Evolutionary conservation across 768 basidiomycete species (phyloP).

Genomic region (Cubamyces sp.): DNA sequence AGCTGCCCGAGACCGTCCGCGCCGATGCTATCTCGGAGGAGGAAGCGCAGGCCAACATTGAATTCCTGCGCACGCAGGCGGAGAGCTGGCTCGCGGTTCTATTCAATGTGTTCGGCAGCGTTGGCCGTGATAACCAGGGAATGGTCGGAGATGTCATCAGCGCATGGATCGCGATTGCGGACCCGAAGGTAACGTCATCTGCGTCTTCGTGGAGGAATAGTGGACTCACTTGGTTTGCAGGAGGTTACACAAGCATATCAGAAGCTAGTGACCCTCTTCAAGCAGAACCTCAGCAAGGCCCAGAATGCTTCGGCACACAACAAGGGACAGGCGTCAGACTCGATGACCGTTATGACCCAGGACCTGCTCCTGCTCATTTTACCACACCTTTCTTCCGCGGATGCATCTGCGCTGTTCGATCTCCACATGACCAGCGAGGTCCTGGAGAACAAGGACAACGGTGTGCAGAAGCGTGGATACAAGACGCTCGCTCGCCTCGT

Average conservation of each 20-base stretch:
- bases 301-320: slow-evolving; percentile 34
- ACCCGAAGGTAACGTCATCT: slow-evolving; percentile 55
- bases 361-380: slow-evolving; percentile 88
- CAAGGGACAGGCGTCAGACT: slow-evolving; percentile 45
- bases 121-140: slow-evolving; percentile 71
- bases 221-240: slow-evolving; percentile 35
- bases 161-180: slow-evolving; percentile 84
- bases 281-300: slow-evolving; percentile 57
- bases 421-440: slow-evolving; percentile 71
- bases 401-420: slow-evolving; percentile 67
- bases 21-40: slow-evolving; percentile 49
- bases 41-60: slow-evolving; percentile 68
- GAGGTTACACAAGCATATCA: slow-evolving; percentile 81
- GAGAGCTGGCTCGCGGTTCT: slow-evolving; percentile 95
- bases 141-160: slow-evolving; percentile 88
- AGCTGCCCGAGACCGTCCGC: slow-evolving; percentile 33
- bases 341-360: slow-evolving; percentile 65
- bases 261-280: slow-evolving; percentile 76
- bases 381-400: slow-evolving; percentile 66
- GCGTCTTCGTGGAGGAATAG: not conserved
- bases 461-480: slow-evolving; percentile 94
- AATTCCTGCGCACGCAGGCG: slow-evolving; percentile 72
- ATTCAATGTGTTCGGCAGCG: slow-evolving; percentile 94
- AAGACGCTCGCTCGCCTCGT: slow-evolving; percentile 78
- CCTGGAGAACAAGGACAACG: slow-evolving; percentile 78